Base-by-base conservation (phyloP, 768 basidiomycete genomes). In the Auricularia sp. region DNA sequence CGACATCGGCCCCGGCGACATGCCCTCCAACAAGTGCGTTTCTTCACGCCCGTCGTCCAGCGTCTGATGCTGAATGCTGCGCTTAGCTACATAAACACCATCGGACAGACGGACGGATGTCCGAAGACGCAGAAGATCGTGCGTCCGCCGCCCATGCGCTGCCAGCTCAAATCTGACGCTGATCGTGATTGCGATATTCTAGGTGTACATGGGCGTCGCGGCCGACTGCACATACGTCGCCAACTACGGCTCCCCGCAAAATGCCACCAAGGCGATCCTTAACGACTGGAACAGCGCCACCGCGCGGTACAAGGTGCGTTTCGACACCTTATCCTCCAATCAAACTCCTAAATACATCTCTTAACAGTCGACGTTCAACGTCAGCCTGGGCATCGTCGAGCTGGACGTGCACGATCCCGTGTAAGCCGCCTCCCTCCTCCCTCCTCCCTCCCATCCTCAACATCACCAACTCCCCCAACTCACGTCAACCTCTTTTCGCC, bases 371-470 rank as follows among this genome's bases (percentile, higher is more conserved):
- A 89, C 89, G 0, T 94, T 94, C 78, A 94, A 92, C 69, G 80
- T 94, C 69, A 89, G 88, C 66, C 80, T 96, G 54, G 93, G 90
- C 0, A 90, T 94, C 56, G 80, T 90, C 62, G 87, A 92, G 71
- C 78, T 94, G 39, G 82, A 87, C 69, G 83, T 94, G n/a, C 84
- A 87, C 71, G 81, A 85, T 66, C 66, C 80, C 29, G 79, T 77
- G 80, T 84, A 70, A 70, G 75, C 70, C 44, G 44, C 10, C 29
- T 29, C 29, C 2, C 29, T 29, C 29, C 29, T 29, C 29, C 29
- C 29, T 29, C 29, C 29, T 29, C 29, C 29, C 29, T 29, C 29
- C 29, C 29, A 29, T 29, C 29, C 29, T 29, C 29, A 14, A 42
- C 39, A 2, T 7, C 39, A 0, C 3, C 8, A 42, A 42, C 13